These are phyloP conservation scores for Verticillium zaregamsianum DNA, from an alignment of 2,329 filamentous ascomycete species.

Conservation along the genomic window DNA sequence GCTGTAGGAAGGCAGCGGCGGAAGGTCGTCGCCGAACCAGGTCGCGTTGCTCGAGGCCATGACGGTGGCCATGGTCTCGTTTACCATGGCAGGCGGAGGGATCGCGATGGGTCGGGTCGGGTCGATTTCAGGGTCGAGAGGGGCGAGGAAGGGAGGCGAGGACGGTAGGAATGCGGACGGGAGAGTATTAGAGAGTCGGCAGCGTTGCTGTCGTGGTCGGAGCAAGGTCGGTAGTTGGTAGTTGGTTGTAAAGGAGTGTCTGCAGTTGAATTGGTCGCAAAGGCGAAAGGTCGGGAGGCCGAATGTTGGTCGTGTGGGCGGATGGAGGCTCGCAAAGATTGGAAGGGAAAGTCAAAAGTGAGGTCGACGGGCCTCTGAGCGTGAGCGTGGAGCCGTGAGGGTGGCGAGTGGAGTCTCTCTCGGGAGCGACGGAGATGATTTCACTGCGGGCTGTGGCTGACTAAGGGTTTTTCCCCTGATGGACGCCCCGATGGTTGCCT, in stretches of 20 bases:
- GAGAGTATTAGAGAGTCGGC: not conserved
- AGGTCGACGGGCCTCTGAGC: not conserved
- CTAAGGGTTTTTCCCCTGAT: not conserved
- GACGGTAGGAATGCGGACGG: not conserved
- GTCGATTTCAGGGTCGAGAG: too few species aligned
- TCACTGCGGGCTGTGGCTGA: not conserved
- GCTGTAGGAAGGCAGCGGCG: conserved; percentile 80
- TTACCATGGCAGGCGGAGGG: conserved; percentile 29
- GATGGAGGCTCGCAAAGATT: not conserved
- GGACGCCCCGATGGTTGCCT: not conserved
- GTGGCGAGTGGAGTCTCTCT: not conserved
- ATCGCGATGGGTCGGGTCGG: not conserved
- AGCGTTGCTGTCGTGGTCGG: not conserved
- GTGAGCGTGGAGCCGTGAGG: not conserved
- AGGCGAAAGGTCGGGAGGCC: not conserved
- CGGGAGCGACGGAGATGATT: not conserved
- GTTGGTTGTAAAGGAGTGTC: conserved; percentile 3
- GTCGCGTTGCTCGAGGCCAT: conserved; percentile 48
- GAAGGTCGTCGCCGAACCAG: conserved; percentile 58
- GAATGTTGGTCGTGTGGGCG: not conserved
- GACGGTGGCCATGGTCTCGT: conserved; percentile 26
- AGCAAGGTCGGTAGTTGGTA: not conserved
- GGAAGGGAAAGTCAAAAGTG: not conserved
- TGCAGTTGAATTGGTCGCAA: not conserved
- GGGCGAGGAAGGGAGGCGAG: not conserved